Evolutionary conservation across 345 rosid genomes (phyloP).

Genomic region (Microthlaspi erraticum): DNA sequence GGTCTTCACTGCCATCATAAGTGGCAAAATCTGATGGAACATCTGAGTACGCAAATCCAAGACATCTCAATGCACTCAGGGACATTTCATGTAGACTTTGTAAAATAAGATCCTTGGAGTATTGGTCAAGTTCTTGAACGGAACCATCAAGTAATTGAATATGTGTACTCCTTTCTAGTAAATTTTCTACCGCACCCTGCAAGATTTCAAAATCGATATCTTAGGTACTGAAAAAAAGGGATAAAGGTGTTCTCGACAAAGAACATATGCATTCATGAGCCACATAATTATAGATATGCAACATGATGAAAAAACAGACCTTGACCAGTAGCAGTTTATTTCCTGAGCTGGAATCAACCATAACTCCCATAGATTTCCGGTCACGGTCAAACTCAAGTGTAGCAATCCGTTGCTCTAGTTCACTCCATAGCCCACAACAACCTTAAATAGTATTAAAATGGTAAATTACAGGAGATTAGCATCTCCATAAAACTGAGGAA

Average conservation of each 20-base stretch:
- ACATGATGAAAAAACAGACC: constrained; percentile 48
- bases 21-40: constrained; percentile 60
- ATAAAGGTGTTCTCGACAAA: not conserved
- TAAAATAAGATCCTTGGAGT: constrained; percentile 61
- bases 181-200: constrained; percentile 96
- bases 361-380: constrained; percentile 97
- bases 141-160: constrained; percentile 85
- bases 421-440: constrained; percentile 71
- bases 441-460: constrained; percentile 46
- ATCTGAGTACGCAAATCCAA: constrained; percentile 82
- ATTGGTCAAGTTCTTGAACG: constrained; percentile 59
- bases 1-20: constrained; percentile 88
- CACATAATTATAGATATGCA: not conserved
- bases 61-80: constrained; percentile 74
- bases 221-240: constrained; percentile 5
- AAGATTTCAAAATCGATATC: constrained; percentile 28
- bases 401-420: constrained; percentile 77
- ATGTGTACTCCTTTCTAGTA: constrained; percentile 82
- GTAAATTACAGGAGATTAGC: not conserved
- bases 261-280: constrained; percentile 2
- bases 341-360: constrained; percentile 79
- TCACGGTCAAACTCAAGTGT: constrained; percentile 95
- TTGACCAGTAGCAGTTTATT: constrained; percentile 80
- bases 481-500: not conserved
- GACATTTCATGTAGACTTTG: constrained; percentile 78